These are phyloP conservation scores for Boletus rubropictus DNA, from an alignment of 768 basidiomycete genomes.

Conservation along the genomic window DNA sequence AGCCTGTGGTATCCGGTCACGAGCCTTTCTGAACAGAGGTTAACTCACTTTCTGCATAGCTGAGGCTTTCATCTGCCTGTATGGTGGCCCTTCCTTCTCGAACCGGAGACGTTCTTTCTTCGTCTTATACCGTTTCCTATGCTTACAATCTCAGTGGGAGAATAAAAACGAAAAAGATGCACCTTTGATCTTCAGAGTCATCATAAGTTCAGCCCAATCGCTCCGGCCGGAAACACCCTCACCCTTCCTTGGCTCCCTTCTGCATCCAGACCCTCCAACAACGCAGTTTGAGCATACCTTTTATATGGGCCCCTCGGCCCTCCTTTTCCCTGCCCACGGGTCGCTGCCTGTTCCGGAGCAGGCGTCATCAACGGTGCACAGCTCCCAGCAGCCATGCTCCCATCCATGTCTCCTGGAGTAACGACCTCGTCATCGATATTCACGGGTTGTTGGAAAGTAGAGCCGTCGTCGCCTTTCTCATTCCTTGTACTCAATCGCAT, in stretches of 20 bases:
- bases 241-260: conserved; percentile 76
- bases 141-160: background rate
- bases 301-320: conserved; percentile 51
- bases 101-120: conserved; percentile 78
- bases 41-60: conserved; percentile 61
- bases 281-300: conserved; percentile 37
- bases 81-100: conserved; percentile 71
- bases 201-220: conserved; percentile 65
- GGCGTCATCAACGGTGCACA: conserved; percentile 41
- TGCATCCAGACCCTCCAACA: conserved; percentile 51
- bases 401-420: conserved; percentile 45
- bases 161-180: background rate
- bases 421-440: conserved; percentile 35
- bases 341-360: conserved; percentile 20
- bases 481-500: conserved; percentile 81
- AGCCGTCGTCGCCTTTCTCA: conserved; percentile 51
- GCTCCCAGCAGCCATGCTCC: conserved; percentile 38
- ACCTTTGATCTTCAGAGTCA: conserved; percentile 75
- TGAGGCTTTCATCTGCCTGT: conserved; percentile 70
- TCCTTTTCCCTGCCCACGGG: conserved; percentile 27
- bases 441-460: conserved; percentile 18
- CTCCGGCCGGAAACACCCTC: conserved; percentile 64
- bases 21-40: background rate
- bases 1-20: background rate
- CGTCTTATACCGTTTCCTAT: conserved; percentile 68